These are phyloP conservation scores for Saccharomycopsis fibuligera DNA, from an alignment of 805 yeast genomes.

Conservation along the genomic window DNA sequence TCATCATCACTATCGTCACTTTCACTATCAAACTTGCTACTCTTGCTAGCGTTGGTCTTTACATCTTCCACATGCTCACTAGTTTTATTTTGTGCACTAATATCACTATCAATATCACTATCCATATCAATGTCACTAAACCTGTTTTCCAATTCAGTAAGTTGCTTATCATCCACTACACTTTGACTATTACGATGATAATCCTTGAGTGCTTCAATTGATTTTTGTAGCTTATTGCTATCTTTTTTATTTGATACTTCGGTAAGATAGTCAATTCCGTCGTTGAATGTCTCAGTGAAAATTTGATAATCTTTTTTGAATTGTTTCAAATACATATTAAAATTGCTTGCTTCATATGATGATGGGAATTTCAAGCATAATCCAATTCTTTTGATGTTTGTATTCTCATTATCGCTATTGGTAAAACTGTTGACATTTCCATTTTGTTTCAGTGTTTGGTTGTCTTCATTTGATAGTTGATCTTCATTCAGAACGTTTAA, in stretches of 20 bases:
- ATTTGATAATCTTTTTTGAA: conserved; percentile 14
- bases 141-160: conserved; percentile 1
- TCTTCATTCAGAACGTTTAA: too few species aligned
- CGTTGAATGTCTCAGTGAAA: conserved; percentile 10
- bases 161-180: not conserved
- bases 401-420: not conserved
- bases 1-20: conserved; percentile 18
- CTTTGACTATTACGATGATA: not conserved
- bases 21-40: conserved; percentile 1
- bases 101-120: not conserved
- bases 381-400: conserved; percentile 13
- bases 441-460: too few species aligned
- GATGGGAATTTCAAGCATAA: conserved; percentile 17
- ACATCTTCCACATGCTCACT: not conserved
- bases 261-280: not conserved
- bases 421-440: conserved; percentile 1
- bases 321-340: conserved; percentile 14
- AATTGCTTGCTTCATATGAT: conserved; percentile 19
- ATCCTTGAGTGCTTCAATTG: not conserved
- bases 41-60: not conserved
- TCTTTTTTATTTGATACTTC: not conserved
- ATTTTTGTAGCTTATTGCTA: not conserved
- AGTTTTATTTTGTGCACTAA: not conserved
- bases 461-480: too few species aligned
- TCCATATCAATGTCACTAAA: conserved; percentile 11